Evolutionary conservation across 2,329 filamentous ascomycete species (phyloP), one percentile per base, ranked within the genome.

Genomic region (Colletotrichum spinosum): DNA sequence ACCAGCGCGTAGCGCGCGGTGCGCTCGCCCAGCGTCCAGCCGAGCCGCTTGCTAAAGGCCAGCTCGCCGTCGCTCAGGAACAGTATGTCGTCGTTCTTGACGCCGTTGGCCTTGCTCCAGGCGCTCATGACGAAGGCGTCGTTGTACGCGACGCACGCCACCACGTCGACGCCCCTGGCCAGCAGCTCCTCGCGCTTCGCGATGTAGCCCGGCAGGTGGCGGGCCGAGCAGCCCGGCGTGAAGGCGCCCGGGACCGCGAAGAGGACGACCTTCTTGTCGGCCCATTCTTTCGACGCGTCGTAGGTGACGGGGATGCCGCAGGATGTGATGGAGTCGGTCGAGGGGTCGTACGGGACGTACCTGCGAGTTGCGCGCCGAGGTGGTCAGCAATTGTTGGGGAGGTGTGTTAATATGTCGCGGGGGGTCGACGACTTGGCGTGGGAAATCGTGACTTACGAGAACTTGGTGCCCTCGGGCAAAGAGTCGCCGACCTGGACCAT

Each of bases 61-160:
- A 69, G 51, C 8, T 61, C 56, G 15, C 12, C 39, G 13, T 72
- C 68, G 72, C 88, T 89, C 74, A 94, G 86, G 84, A 97, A 96
- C 71, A 95, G 84, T 69, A 87, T 84, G 63, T 77, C 84, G 71
- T 95, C 90, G 69, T 89, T 88, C 75, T 87, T 90, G 74, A 94
- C 84, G 55, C 85, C 84, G 80, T 97, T 95, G 75, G 93, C 92
- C 87, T 97, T 97, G 80, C 89, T 91, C 92, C 92, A 96, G 55
- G 92, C 93, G 72, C 88, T 90, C 92, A 95, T 95, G 77, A 97
- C 93, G 76, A 85, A 96, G 69, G 89, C 83, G 80, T 97, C 93
- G 80, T 97, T 97, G 83, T 83, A 90, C 60, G 92, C 92, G 74
- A 97, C 90, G 74, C 95, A 88, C 70, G 93, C 87, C 72, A 97